A percentile compares a stretch with the other conserved stretches of the same genome.
Conservation (phyloP, 805 yeast species). For the Wickerhamiella slavikovae region DNA sequence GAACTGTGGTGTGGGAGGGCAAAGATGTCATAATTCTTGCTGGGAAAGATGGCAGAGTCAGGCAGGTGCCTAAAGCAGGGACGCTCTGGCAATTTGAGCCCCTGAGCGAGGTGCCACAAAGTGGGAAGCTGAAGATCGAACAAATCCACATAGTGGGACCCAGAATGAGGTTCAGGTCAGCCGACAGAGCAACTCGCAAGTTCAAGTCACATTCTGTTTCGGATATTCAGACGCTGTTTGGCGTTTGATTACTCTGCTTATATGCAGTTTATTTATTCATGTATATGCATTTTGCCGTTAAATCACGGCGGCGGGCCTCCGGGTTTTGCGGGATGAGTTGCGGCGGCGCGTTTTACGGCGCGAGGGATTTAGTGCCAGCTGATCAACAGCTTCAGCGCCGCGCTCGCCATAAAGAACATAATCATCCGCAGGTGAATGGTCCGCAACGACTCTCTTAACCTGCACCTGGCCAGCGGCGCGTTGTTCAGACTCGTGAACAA, state of each 20-base stretch:
- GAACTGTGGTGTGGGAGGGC: conserved; percentile 73
- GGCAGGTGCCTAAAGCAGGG: conserved; percentile 46
- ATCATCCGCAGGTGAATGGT: not conserved
- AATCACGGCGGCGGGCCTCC: not conserved
- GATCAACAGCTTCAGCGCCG: not conserved
- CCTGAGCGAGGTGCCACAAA: too few relatives aligned
- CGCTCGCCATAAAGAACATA: not conserved
- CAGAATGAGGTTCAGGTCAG: conserved; percentile 50
- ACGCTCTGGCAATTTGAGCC: too few relatives aligned
- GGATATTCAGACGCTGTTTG: conserved; percentile 21
- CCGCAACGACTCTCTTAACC: not conserved
- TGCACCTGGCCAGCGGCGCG: not conserved
- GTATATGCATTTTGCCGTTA: not conserved
- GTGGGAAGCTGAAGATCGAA: too few relatives aligned
- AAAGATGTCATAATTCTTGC: conserved; percentile 50
- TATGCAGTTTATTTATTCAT: not conserved
- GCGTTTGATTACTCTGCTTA: not conserved
- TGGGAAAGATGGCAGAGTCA: conserved; percentile 22
- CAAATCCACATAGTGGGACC: too few relatives aligned
- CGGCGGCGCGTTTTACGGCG: not conserved
- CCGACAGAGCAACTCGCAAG: conserved; percentile 67
- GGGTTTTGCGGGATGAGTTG: too few relatives aligned
- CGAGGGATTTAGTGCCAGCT: not conserved
- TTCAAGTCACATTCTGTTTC: conserved; percentile 64
- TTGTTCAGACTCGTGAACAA: not conserved